Conservation (phyloP, 805 yeast species). For the Saccharomycopsis fibuligera region DNA sequence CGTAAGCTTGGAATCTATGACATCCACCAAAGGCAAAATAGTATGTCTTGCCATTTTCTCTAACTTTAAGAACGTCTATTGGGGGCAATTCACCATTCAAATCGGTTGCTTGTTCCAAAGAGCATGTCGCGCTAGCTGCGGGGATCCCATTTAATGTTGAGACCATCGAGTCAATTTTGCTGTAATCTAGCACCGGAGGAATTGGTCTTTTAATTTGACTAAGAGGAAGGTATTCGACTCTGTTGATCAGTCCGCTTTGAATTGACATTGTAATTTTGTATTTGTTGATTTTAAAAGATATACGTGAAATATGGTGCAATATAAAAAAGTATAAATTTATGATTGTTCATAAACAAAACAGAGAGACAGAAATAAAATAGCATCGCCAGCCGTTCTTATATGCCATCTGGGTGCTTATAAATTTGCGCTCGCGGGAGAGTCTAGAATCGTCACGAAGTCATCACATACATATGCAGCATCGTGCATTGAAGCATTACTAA, state of each 20-base stretch:
- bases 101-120: conserved; percentile 32
- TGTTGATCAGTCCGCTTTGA: conserved; percentile 52
- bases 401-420: no score
- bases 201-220: conserved; percentile 71
- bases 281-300: no score
- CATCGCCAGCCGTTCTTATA: no score
- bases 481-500: no score
- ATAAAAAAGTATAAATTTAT: no score
- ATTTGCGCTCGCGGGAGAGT: no score
- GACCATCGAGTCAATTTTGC: conserved; percentile 75
- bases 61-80: conserved; percentile 65
- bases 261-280: conserved; percentile 45
- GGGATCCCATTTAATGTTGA: conserved; percentile 62
- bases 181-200: conserved; percentile 72
- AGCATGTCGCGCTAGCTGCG: conserved; percentile 56
- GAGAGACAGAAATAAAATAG: no score
- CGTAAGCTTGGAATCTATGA: conserved; percentile 85
- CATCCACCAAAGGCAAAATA: conserved; percentile 90
- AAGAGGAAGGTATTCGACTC: conserved; percentile 56
- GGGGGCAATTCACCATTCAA: conserved; percentile 68
- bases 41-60: conserved; percentile 52
- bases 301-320: no score
- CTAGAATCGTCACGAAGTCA: no score
- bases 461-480: no score
- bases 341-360: no score